Evolutionary conservation across 208 protist species (phyloP).

Genomic region (Lotmaria passim): DNA sequence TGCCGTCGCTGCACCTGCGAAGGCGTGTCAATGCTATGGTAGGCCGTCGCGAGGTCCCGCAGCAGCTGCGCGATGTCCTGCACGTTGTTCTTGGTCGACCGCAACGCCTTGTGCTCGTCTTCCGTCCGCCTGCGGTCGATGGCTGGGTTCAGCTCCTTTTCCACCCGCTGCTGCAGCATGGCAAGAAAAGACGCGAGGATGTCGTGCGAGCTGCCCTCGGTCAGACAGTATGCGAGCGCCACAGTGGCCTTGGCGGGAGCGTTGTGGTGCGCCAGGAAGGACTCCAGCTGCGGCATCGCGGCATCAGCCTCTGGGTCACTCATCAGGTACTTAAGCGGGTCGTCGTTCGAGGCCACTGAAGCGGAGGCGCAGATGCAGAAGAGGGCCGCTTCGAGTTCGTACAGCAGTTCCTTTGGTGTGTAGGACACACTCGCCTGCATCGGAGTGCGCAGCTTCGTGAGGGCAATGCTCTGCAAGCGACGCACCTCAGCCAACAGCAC

Average conservation of each 20-base stretch:
- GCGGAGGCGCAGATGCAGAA: constrained; percentile 50
- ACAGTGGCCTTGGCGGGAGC: constrained; percentile 48
- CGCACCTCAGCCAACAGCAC: constrained; percentile 40
- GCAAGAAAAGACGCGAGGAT: constrained; percentile 33
- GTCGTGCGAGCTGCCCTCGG: constrained; percentile 44
- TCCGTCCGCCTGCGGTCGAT: constrained; percentile 33
- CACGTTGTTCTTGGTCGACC: constrained; percentile 49
- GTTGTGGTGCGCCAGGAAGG: constrained; percentile 43
- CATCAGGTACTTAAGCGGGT: constrained; percentile 23
- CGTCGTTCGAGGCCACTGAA: constrained; percentile 32
- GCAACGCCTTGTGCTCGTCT: constrained; percentile 41
- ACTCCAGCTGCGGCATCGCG: constrained; percentile 48
- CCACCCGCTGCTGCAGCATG: constrained; percentile 45
- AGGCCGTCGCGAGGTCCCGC: constrained; percentile 39
- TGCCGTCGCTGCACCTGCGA: constrained; percentile 33
- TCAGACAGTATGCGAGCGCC: constrained; percentile 54
- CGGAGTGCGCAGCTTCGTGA: constrained; percentile 44
- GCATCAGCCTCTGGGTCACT: constrained; percentile 41
- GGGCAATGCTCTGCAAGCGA: constrained; percentile 46
- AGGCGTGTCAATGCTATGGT: constrained; percentile 42
- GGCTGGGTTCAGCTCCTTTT: constrained; percentile 25
- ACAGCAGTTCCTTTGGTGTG: constrained; percentile 67
- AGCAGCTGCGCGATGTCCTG: constrained; percentile 47
- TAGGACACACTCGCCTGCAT: constrained; percentile 23
- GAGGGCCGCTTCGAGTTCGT: constrained; percentile 47